Evolutionary conservation across 345 rosid genomes (phyloP).

Genomic region (Rhodamnia argentea): DNA sequence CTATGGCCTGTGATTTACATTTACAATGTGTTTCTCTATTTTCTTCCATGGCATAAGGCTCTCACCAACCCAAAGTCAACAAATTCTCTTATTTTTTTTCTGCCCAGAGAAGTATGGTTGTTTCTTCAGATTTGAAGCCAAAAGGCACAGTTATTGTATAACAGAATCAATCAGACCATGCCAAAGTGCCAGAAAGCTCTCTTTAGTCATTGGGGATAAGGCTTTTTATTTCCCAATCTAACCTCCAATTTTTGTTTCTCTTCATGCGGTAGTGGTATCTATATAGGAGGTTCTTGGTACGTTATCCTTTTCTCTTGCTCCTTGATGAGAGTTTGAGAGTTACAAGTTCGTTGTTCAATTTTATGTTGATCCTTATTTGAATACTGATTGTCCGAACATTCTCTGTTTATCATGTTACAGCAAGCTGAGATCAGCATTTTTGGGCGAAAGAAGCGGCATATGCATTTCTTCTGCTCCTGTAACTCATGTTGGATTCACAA

Average conservation of each 20-base stretch:
- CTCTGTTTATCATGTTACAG: slow-evolving; percentile 12
- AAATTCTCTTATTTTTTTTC: background rate
- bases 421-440: slow-evolving; percentile 56
- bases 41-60: background rate
- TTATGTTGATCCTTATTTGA: background rate
- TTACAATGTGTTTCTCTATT: background rate
- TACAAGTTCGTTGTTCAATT: background rate
- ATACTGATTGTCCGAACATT: background rate
- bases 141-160: background rate
- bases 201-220: background rate
- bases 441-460: slow-evolving; percentile 48
- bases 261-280: background rate
- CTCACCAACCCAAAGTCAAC: background rate
- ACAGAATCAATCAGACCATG: background rate
- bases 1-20: background rate
- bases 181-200: background rate
- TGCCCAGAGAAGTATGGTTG: background rate
- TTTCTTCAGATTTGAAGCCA: background rate
- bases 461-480: slow-evolving; percentile 23
- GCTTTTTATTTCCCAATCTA: background rate
- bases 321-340: background rate
- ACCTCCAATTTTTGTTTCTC: background rate
- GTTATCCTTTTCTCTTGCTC: background rate
- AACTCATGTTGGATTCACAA: slow-evolving; percentile 25
- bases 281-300: background rate